These are phyloP conservation scores for Mortierella sp. DNA, from an alignment of 371 early-diverging fungal species.

Conservation along the genomic window DNA sequence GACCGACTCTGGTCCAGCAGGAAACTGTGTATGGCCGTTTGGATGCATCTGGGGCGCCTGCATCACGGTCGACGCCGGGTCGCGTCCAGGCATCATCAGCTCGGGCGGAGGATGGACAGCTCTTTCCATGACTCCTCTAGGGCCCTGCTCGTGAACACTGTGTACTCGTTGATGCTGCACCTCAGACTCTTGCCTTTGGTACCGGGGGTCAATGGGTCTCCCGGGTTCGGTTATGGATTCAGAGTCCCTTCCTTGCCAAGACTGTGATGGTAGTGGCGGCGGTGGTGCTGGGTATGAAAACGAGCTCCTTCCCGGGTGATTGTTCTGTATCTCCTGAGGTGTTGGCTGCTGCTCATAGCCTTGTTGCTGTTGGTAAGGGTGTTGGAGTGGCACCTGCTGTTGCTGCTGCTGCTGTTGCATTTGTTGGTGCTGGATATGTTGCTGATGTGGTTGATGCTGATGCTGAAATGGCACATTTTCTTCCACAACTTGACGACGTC, in stretches of 20 bases:
- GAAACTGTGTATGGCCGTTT: conserved; percentile 4
- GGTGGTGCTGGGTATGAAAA: conserved; percentile 11
- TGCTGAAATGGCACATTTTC: conserved; percentile 1
- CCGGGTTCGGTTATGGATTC: background rate
- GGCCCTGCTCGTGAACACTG: background rate
- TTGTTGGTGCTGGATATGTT: conserved; percentile 5
- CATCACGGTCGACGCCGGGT: background rate
- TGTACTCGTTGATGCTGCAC: background rate
- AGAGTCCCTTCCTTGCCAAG: background rate
- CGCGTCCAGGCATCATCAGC: background rate
- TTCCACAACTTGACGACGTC: conserved; percentile 7
- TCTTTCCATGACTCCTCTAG: background rate
- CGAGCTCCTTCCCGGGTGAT: conserved; percentile 1
- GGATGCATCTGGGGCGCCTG: background rate
- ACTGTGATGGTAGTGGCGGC: background rate
- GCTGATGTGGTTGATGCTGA: background rate
- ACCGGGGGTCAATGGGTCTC: background rate
- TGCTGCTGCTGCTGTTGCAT: background rate
- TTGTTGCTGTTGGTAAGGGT: conserved; percentile 2
- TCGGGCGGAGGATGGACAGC: background rate
- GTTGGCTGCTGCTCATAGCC: background rate
- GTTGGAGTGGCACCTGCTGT: conserved; percentile 5
- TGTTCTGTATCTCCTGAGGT: background rate
- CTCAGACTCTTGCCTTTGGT: background rate
- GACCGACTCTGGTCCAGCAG: background rate